Percentiles rank a stretch among this genome's conserved stretches.
Evolutionary conservation across 2,329 filamentous ascomycete species (phyloP).

Genomic region (Trichoderma gracile): DNA sequence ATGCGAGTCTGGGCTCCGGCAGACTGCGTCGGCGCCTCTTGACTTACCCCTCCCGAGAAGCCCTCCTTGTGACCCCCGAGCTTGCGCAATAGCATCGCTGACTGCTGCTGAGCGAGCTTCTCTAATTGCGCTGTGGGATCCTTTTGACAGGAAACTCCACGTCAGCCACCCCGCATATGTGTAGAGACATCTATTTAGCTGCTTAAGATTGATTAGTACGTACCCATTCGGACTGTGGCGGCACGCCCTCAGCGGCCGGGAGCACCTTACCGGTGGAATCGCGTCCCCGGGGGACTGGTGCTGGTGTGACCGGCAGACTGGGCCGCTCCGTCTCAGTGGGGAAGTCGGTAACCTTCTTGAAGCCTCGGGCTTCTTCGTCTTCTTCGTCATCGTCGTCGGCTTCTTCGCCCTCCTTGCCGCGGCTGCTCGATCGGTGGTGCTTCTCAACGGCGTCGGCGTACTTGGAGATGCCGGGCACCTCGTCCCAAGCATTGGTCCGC

Average conservation of each 20-base stretch:
- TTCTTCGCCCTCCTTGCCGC: slow-evolving; percentile 9
- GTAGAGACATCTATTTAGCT: slow-evolving; percentile 49
- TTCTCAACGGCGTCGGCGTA: slow-evolving; percentile 80
- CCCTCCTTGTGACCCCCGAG: slow-evolving; percentile 44
- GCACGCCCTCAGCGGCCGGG: slow-evolving; percentile 78
- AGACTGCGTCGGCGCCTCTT: slow-evolving; percentile 50
- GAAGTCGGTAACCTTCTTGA: slow-evolving; percentile 80
- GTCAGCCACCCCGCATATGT: slow-evolving; percentile 59
- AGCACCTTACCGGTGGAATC: slow-evolving; percentile 61
- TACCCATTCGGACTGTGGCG: slow-evolving; percentile 91
- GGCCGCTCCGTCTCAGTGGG: slow-evolving; percentile 79
- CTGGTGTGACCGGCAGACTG: slow-evolving; percentile 87
- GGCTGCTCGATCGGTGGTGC: slow-evolving; percentile 47
- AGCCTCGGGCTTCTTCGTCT: slow-evolving; percentile 34
- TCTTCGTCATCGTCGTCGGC: slow-evolving; percentile 18
- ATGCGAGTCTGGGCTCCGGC: slow-evolving; percentile 34
- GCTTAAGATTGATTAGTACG: slow-evolving; percentile 60
- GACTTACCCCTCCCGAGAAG: slow-evolving; percentile 36
- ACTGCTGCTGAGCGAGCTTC: slow-evolving; percentile 67
- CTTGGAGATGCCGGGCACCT: slow-evolving; percentile 79
- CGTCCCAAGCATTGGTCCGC: slow-evolving; percentile 90
- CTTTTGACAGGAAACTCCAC: slow-evolving; percentile 52
- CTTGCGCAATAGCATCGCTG: slow-evolving; percentile 59
- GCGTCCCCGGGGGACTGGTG: slow-evolving; percentile 65
- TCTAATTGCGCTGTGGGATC: slow-evolving; percentile 70